A percentile compares a stretch with the other conserved stretches of the same genome.
phyloP scores from a whole-genome alignment of 192 early-diverging fungal genomes.

The Linnemannia hyalina region DNA sequence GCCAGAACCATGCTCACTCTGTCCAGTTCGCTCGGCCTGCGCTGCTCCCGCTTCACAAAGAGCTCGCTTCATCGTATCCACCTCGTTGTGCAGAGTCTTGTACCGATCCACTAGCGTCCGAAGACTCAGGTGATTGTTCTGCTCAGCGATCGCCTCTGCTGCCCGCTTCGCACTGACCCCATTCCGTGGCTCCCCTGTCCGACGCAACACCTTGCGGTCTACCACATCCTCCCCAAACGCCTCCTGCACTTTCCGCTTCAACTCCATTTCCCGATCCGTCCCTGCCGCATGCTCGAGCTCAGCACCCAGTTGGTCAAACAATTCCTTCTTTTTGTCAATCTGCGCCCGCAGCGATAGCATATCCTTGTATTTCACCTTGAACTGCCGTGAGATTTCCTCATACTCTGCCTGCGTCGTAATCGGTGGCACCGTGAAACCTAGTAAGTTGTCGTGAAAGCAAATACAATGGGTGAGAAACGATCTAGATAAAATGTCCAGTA shows the following conservation, averaged over 20 bases:
- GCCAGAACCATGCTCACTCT: neutral
- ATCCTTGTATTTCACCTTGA: slow-evolving; percentile 38
- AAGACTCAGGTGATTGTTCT: slow-evolving; percentile 22
- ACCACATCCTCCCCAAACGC: slow-evolving; percentile 50
- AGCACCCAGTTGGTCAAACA: slow-evolving; percentile 34
- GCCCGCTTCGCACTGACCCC: slow-evolving; percentile 26
- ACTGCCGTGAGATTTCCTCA: slow-evolving; percentile 34
- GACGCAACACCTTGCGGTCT: slow-evolving; percentile 40
- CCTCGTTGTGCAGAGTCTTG: slow-evolving; percentile 37
- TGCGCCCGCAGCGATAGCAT: slow-evolving; percentile 23
- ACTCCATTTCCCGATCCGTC: slow-evolving; percentile 28
- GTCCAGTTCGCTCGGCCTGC: slow-evolving; percentile 16
- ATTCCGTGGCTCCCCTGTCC: slow-evolving; percentile 39
- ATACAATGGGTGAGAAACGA: neutral
- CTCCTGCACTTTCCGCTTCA: slow-evolving; percentile 50
- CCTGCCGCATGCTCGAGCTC: slow-evolving; percentile 44
- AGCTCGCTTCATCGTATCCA: slow-evolving; percentile 41
- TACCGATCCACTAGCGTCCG: slow-evolving; percentile 48
- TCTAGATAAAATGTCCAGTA: neutral
- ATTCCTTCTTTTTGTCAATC: slow-evolving; percentile 42
- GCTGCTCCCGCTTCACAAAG: slow-evolving; percentile 35
- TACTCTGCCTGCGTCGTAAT: slow-evolving; percentile 49
- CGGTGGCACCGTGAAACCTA: slow-evolving; percentile 36
- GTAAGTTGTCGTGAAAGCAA: neutral
- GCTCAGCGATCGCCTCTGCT: slow-evolving; percentile 25